A percentile compares a stretch with the other conserved stretches of the same genome.
Conservation (phyloP, 2,329 filamentous ascomycete genomes). For the Fusarium torulosum region DNA sequence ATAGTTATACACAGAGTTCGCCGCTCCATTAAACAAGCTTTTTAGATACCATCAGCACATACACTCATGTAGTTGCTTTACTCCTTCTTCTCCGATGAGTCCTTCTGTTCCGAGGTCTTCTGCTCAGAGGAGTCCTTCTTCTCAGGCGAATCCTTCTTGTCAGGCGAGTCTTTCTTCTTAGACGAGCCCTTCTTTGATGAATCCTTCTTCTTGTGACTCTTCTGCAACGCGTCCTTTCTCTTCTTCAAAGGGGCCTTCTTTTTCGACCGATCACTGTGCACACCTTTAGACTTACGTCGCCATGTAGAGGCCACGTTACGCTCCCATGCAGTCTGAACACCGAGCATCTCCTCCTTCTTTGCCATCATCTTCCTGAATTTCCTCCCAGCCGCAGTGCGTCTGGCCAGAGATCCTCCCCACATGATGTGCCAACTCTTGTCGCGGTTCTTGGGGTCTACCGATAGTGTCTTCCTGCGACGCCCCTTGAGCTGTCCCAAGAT, state of each 20-base stretch:
- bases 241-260: too few species aligned
- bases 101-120: not conserved
- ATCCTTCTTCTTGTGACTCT: not conserved
- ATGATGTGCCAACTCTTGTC: slow-evolving; percentile 61
- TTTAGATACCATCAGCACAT: not conserved
- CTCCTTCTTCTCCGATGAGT: not conserved
- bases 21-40: slow-evolving; percentile 12
- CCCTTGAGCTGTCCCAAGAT: slow-evolving; percentile 69
- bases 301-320: too few species aligned
- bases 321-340: slow-evolving; percentile 62
- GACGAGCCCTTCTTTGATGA: not conserved
- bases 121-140: slow-evolving; percentile 1
- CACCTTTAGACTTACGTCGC: too few species aligned
- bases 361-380: slow-evolving; percentile 68
- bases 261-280: too few species aligned
- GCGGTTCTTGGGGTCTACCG: slow-evolving; percentile 57
- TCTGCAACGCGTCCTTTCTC: too few species aligned
- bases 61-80: slow-evolving; percentile 2
- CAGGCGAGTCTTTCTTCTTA: not conserved
- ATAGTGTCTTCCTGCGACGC: slow-evolving; percentile 65
- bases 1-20: slow-evolving; percentile 32
- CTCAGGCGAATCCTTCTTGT: not conserved
- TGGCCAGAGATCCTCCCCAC: slow-evolving; percentile 58
- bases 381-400: slow-evolving; percentile 66
- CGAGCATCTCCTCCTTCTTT: slow-evolving; percentile 60